Evolutionary conservation across 2,329 filamentous ascomycete species (phyloP), one percentile per base, ranked within the genome.

Genomic region (Aspergillus sp.): DNA sequence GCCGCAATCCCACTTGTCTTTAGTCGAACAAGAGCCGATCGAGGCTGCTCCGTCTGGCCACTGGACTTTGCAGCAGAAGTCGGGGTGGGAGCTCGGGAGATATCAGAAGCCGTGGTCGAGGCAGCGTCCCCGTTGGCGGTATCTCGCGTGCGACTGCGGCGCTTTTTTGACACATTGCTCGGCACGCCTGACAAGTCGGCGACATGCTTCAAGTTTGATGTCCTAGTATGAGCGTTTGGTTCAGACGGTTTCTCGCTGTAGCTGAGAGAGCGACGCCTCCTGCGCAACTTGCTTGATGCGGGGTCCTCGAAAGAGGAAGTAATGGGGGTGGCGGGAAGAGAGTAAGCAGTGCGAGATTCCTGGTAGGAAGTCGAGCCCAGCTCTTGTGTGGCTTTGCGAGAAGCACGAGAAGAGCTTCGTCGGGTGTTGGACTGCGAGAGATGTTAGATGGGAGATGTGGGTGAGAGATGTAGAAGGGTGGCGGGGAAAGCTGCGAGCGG

Each of bases 271-370:
- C 54, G 54, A 26, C 54, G 57, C 17, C 59, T 62, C 26, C 52
- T 59, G 35, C 56, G 57, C 14, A 59, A 59, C 44, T 62, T 62
- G n/a, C 53, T 47, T 16, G 60, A 59, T 11, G 55, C 44, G n/a
- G 57, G 26, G 14, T 64, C 61, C 36, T 62, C 61, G 33, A 64
- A 64, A 9, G 59, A 55, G 11, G 61, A 54, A 17, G 51, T 54
- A 20, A 62, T 43, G 24, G 60, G 60, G 5, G 60, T 62, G 13
- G 59, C 47, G 14, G 61, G 58, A 1, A 64, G 51, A 50, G 61
- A 64, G 40, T 55, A 58, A 33, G 61, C 60, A 4, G 59, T 53
- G 33, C 59, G 59, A 38, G 61, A 55, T 16, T 52, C 40, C 22
- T 54, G 53, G 4, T 50, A 48, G 13, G 50, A 40, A 26, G 46